Conservation (phyloP, 441 rosid genomes). For the Corymbia calophylla region DNA sequence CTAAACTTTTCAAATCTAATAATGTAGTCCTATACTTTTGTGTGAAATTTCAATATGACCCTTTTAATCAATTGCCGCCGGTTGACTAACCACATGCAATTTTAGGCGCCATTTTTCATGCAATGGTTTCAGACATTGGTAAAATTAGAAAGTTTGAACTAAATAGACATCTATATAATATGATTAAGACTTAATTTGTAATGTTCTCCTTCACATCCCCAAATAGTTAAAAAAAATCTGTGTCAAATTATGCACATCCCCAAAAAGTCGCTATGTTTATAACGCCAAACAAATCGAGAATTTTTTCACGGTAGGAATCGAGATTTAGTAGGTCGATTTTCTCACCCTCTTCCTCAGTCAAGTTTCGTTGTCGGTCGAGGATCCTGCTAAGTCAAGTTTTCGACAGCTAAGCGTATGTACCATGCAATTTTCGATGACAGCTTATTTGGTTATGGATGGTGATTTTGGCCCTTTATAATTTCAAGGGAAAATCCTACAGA, state of each 20-base stretch:
- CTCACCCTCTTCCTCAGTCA: neutral
- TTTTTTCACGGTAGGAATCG: neutral
- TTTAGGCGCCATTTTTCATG: neutral
- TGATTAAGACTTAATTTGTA: neutral
- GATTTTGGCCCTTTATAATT: neutral
- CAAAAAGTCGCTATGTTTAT: neutral
- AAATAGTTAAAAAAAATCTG: neutral
- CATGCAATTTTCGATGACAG: neutral
- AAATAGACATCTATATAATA: rapidly evolving
- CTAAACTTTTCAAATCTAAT: rapidly evolving
- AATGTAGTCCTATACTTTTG: neutral
- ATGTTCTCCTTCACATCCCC: neutral
- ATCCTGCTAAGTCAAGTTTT: neutral
- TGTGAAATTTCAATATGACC: too few species aligned
- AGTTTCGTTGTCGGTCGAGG: neutral
- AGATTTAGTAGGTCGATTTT: neutral
- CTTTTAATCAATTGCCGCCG: rapidly evolving
- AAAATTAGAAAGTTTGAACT: neutral
- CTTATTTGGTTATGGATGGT: neutral
- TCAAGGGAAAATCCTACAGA: neutral
- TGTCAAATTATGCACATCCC: neutral
- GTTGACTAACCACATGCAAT: neutral
- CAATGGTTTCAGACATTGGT: too few species aligned
- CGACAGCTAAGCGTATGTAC: neutral
- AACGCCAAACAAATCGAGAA: neutral